Evolutionary conservation across 208 protist genomes (phyloP).

Genomic region (Tritrichomonas musculus): DNA sequence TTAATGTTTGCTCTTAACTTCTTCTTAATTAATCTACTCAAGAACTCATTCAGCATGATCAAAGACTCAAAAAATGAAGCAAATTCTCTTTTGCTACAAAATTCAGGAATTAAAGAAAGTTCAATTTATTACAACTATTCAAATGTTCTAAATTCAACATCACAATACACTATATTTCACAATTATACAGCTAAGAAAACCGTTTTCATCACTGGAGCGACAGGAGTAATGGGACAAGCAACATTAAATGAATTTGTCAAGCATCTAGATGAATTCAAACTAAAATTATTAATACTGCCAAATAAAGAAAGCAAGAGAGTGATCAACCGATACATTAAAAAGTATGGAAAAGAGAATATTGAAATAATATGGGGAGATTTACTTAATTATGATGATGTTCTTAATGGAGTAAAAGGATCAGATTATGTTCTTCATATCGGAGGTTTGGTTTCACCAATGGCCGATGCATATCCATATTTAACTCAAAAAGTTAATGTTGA

Average conservation of each 20-base stretch:
- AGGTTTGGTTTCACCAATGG: not conserved
- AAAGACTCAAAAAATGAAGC: too few species aligned
- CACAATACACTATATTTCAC: too few species aligned
- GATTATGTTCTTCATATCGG: constrained; percentile 33
- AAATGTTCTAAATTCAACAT: too few species aligned
- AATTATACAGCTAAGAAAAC: too few species aligned
- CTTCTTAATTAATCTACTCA: too few species aligned
- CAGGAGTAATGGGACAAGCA: not conserved
- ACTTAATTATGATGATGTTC: not conserved
- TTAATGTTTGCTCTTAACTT: too few species aligned
- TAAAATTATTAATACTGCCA: not conserved
- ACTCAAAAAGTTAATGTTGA: not conserved
- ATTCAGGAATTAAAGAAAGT: too few species aligned
- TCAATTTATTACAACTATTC: too few species aligned
- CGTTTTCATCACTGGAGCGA: not conserved
- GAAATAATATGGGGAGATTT: not conserved
- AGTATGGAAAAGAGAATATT: not conserved
- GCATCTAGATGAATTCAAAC: not conserved
- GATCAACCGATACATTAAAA: not conserved
- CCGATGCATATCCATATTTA: not conserved
- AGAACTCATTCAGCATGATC: too few species aligned
- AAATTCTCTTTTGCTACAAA: too few species aligned
- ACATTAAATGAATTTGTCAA: not conserved
- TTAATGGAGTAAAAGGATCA: not conserved
- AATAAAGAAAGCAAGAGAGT: not conserved